Conservation (phyloP, 805 yeast species). For the Kluyveromyces siamensis region DNA sequence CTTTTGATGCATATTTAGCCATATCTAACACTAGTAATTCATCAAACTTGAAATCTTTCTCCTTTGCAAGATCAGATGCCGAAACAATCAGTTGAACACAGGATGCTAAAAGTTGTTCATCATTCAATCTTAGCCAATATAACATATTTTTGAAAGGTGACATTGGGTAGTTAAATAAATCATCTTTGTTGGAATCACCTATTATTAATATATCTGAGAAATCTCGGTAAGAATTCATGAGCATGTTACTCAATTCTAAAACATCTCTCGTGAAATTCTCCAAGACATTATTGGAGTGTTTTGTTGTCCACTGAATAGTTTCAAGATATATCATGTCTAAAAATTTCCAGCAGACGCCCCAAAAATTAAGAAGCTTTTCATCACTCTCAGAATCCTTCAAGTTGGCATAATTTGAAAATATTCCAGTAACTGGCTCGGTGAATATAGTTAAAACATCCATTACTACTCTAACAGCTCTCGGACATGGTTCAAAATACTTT, state of each 20-base stretch:
- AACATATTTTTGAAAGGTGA: conserved; percentile 59
- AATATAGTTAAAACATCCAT: conserved; percentile 64
- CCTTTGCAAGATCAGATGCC: conserved; percentile 56
- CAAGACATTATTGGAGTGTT: conserved; percentile 45
- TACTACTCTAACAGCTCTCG: conserved; percentile 60
- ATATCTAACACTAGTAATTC: conserved; percentile 44
- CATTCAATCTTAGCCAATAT: conserved; percentile 78
- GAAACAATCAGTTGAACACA: conserved; percentile 65
- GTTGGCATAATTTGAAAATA: conserved; percentile 29
- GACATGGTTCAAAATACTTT: conserved; percentile 60
- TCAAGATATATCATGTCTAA: conserved; percentile 56
- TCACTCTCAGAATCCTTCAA: conserved; percentile 18
- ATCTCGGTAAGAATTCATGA: conserved; percentile 59
- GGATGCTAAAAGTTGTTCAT: conserved; percentile 51
- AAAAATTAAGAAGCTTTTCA: conserved; percentile 35
- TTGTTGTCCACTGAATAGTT: conserved; percentile 69
- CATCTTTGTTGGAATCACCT: conserved; percentile 18
- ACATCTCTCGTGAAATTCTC: conserved; percentile 83
- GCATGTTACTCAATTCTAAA: conserved; percentile 61
- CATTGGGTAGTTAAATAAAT: conserved; percentile 45
- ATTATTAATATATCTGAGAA: conserved; percentile 32
- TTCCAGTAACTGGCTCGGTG: conserved; percentile 58
- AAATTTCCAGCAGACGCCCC: conserved; percentile 70
- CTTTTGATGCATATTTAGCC: conserved; percentile 55
- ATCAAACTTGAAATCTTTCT: conserved; percentile 43